phyloP scores from a whole-genome alignment of 2,329 filamentous ascomycete species.

The Tolypocladium pustulatum region DNA sequence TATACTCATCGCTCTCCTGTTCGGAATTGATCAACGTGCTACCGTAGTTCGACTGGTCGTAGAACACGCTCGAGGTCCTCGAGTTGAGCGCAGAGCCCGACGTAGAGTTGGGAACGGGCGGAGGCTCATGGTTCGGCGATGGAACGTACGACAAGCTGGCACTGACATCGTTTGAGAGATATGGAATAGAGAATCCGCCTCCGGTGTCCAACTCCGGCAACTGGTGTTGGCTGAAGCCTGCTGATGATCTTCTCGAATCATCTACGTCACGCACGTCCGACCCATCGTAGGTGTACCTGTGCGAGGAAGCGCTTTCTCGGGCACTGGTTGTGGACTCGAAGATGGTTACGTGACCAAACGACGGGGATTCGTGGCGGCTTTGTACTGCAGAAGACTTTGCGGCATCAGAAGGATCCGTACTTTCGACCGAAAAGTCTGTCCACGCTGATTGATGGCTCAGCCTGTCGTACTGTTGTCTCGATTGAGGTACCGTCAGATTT shows the following conservation, averaged over 20 bases:
- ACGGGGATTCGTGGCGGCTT: conserved; percentile 14
- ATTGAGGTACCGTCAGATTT: conserved; percentile 36
- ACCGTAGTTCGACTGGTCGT: conserved; percentile 24
- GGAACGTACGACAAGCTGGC: conserved; percentile 20
- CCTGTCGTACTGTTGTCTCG: conserved; percentile 31
- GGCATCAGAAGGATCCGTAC: conserved; percentile 28
- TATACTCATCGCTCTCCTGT: conserved; percentile 33
- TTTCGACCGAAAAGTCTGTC: conserved; percentile 50
- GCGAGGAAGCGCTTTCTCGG: conserved; percentile 1
- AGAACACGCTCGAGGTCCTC: conserved; percentile 29
- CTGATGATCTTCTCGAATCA: conserved; percentile 15
- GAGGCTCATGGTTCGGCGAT: conserved; percentile 39
- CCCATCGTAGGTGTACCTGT: not conserved
- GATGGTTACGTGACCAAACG: conserved; percentile 21
- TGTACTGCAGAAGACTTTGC: conserved; percentile 17
- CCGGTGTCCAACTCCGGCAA: conserved; percentile 42
- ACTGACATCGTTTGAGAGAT: conserved; percentile 24
- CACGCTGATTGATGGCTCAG: conserved; percentile 47
- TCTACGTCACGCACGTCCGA: conserved; percentile 12
- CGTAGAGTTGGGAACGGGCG: conserved; percentile 32
- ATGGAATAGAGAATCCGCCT: conserved; percentile 38
- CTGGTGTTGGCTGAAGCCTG: conserved; percentile 23
- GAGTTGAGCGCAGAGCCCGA: conserved; percentile 24
- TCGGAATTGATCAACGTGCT: conserved; percentile 33
- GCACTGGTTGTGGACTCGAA: conserved; percentile 12